A percentile compares a stretch with the other conserved stretches of the same genome.
These are phyloP conservation scores for Russula lepida DNA, from an alignment of 768 basidiomycete genomes.

Conservation along the genomic window DNA sequence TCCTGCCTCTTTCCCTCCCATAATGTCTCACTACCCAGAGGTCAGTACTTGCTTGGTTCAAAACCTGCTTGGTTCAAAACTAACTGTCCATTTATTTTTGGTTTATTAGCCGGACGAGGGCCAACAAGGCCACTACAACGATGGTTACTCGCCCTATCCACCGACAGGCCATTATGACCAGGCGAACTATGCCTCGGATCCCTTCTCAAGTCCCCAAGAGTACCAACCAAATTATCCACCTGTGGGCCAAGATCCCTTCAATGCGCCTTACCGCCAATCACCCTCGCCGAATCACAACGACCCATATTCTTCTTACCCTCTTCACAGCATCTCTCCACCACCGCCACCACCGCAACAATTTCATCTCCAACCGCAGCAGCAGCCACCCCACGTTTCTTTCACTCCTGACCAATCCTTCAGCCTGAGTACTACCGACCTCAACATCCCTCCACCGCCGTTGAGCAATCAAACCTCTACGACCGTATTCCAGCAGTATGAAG, in stretches of 20 bases:
- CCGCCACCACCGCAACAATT: slow-evolving; percentile 1
- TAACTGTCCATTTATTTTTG: not conserved
- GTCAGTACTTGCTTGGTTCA: slow-evolving; percentile 24
- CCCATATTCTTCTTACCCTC: slow-evolving; percentile 10
- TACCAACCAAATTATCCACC: slow-evolving; percentile 21
- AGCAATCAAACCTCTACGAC: slow-evolving; percentile 11
- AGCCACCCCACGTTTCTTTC: not conserved
- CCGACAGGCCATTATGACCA: slow-evolving; percentile 27
- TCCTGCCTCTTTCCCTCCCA: not conserved
- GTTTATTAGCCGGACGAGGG: slow-evolving; percentile 50
- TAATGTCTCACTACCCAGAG: slow-evolving; percentile 38
- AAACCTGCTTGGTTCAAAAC: no score
- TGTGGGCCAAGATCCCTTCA: slow-evolving; percentile 17
- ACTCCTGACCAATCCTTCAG: not conserved
- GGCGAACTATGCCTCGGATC: slow-evolving; percentile 33
- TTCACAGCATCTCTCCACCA: slow-evolving; percentile 6
- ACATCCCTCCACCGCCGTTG: slow-evolving; percentile 17
- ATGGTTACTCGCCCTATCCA: slow-evolving; percentile 51
- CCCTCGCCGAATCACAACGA: slow-evolving; percentile 25
- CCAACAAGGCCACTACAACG: slow-evolving; percentile 56
- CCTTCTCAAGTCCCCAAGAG: slow-evolving; percentile 32
- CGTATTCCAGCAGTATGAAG: slow-evolving; percentile 27
- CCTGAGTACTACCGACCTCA: slow-evolving; percentile 16
- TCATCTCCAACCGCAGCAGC: not conserved
- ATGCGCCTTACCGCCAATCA: slow-evolving; percentile 20